Evolutionary conservation across 768 basidiomycete species (phyloP).

Genomic region (Tylopilus sp.): DNA sequence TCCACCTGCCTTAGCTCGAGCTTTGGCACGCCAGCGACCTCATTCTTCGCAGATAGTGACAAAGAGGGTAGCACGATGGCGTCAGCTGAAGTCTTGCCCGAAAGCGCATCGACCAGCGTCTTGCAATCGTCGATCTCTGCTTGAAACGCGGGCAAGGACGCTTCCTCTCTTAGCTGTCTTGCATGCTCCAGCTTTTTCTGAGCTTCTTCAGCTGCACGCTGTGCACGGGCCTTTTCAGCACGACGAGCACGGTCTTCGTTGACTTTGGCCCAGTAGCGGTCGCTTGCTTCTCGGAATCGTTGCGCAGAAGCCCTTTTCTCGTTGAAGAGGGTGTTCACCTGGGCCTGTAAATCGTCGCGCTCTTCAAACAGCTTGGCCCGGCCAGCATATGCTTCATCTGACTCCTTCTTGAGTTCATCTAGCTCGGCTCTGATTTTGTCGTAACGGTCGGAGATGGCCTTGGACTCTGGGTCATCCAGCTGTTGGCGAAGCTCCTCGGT

Average conservation of each 20-base stretch:
- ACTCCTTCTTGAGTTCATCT: conserved; percentile 80
- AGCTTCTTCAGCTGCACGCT: conserved; percentile 73
- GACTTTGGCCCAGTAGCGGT: conserved; percentile 78
- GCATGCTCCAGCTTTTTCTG: conserved; percentile 78
- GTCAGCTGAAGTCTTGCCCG: conserved; percentile 57
- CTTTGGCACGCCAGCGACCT: conserved; percentile 67
- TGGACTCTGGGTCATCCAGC: conserved; percentile 87
- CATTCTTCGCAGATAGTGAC: conserved; percentile 36
- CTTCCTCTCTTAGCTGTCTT: conserved; percentile 84
- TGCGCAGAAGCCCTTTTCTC: conserved; percentile 73
- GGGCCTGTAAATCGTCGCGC: conserved; percentile 66
- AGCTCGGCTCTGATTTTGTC: conserved; percentile 82
- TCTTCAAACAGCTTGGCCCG: conserved; percentile 85
- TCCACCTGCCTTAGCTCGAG: conserved; percentile 87
- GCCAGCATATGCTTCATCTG: conserved; percentile 78
- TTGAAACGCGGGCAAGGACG: conserved; percentile 85
- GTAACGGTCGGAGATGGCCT: conserved; percentile 76
- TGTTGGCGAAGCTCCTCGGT: conserved; percentile 80
- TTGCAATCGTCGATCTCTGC: conserved; percentile 95
- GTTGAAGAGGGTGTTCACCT: conserved; percentile 67
- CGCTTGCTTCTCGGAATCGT: conserved; percentile 77
- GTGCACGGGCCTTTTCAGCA: conserved; percentile 71
- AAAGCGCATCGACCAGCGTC: conserved; percentile 84
- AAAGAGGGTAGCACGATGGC: conserved; percentile 42
- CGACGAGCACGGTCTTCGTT: conserved; percentile 86